Conservation (phyloP, 176 grass and related monocot genomes). For the Paspalum vaginatum region DNA sequence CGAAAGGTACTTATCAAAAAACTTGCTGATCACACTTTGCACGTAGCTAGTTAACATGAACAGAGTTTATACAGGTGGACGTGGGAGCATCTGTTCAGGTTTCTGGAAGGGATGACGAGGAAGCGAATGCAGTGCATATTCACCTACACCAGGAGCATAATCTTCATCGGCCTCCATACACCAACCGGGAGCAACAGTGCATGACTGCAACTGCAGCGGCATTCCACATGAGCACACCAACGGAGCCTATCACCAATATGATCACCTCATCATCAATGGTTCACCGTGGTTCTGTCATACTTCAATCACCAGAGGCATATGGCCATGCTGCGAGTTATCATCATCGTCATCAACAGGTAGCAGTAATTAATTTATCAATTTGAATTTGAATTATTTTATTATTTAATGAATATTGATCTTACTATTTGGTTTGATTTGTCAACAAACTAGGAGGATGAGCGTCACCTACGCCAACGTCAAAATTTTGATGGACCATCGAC, state of each 20-base stretch:
- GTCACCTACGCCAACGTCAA: constrained; percentile 43
- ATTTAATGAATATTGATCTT: not conserved
- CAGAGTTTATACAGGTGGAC: constrained; percentile 34
- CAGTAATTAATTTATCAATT: constrained; percentile 3
- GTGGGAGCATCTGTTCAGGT: constrained; percentile 43
- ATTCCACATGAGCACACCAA: constrained; percentile 55
- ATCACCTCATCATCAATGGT: constrained; percentile 39
- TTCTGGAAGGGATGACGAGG: constrained; percentile 32
- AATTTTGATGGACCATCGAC: constrained; percentile 56
- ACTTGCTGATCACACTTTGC: not conserved
- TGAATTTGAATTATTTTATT: too few species aligned
- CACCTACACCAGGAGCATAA: constrained; percentile 50
- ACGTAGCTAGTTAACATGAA: constrained; percentile 10
- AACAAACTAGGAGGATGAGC: constrained; percentile 44
- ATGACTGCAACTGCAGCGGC: constrained; percentile 5
- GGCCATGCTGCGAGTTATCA: constrained; percentile 36
- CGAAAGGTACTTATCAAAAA: not conserved
- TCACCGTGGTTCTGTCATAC: constrained; percentile 46
- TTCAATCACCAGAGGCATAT: constrained; percentile 46
- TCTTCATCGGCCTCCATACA: constrained; percentile 37
- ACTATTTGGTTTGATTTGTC: constrained; percentile 7
- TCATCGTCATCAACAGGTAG: constrained; percentile 17
- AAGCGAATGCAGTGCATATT: constrained; percentile 27
- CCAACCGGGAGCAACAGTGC: constrained; percentile 37
- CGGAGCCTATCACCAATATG: constrained; percentile 48